Base-by-base conservation (phyloP, 306 rosid species). In the Prunus armeniaca region DNA sequence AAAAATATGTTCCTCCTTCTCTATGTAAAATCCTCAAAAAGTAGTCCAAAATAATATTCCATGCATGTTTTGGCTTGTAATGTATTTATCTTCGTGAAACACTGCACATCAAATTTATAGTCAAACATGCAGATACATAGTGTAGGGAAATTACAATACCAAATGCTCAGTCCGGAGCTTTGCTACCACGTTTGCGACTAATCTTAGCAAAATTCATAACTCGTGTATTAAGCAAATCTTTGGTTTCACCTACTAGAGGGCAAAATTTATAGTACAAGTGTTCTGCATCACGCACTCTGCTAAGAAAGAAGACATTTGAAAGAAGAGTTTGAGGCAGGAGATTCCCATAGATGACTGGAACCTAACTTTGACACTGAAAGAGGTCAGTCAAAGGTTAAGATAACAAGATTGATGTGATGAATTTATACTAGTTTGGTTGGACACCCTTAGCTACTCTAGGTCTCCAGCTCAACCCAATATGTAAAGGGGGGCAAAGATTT, bases 1-100 rank as follows among this genome's bases (percentile, higher is more conserved):
- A n/a, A n/a, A n/a, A n/a, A n/a, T n/a, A 28, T 2, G 30, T 30
- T 30, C 38, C 38, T 32, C 38, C 38, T 32, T 32, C 41, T 81
- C 73, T 74, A 61, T 76, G 63, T 81, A 77, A 84, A 79, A 84
- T 67, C 81, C 67, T 76, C 74, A 64, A 82, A 83, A 86, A 80
- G 49, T 76, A 74, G 70, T 57, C 80, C 52, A 19, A 18, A 19
- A 25, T 38, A 77, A 72, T 68, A 25, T 70, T 82, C 56, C 32
- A 74, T 76, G 67, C 27, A 55, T 55, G 27, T n/a, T 55, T 55
- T 2, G 11, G 41, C 41, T 34, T 34, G 41, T 34, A 34, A 5
- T 34, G 1, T 34, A 34, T 34, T 34, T 34, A 34, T 34, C 41
- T 34, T 34, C 41, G 8, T 6, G 8, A 34, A 34, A 34, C 41